Percentiles rank a stretch among this genome's conserved stretches.
phyloP scores from a whole-genome alignment of 192 early-diverging fungal species.

The Backusella tuberculispora region DNA sequence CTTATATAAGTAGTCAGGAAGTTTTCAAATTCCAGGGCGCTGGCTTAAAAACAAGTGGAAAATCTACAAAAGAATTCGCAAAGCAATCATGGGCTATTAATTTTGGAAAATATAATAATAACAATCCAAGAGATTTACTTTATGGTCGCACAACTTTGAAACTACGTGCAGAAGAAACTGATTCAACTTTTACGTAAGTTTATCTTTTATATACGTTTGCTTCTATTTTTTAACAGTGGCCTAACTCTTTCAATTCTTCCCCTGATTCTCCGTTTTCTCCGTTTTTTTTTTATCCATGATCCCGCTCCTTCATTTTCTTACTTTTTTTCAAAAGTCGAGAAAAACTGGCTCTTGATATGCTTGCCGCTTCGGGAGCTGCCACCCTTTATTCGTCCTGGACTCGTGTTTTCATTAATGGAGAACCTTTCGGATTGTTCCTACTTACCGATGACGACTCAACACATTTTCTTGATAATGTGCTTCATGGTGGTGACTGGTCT shows the following conservation, averaged over 20 bases:
- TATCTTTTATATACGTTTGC: neutral
- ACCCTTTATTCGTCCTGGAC: conserved; percentile 47
- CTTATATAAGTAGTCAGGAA: conserved; percentile 47
- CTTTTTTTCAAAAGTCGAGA: conserved; percentile 37
- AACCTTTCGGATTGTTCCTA: conserved; percentile 46
- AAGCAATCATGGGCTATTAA: conserved; percentile 52
- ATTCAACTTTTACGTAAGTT: conserved; percentile 43
- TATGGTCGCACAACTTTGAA: conserved; percentile 49
- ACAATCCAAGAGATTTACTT: conserved; percentile 16
- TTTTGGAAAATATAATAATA: conserved; percentile 43
- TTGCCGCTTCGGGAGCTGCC: conserved; percentile 48
- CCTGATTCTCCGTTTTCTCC: neutral
- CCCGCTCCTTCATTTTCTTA: conserved; percentile 29
- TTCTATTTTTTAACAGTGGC: neutral
- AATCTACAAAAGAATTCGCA: conserved; percentile 52
- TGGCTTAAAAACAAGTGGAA: conserved; percentile 47
- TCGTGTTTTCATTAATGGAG: conserved; percentile 50
- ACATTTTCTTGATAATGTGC: conserved; percentile 29
- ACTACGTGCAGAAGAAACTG: conserved; percentile 51
- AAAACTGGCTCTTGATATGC: conserved; percentile 44
- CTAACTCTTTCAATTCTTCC: neutral
- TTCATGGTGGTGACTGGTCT: conserved; percentile 26
- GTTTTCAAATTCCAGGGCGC: conserved; percentile 42
- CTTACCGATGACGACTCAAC: conserved; percentile 47
- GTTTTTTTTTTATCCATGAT: conserved; percentile 33